Conservation (phyloP, 257 asterid genomes). For the Primulina huaijiensis region DNA sequence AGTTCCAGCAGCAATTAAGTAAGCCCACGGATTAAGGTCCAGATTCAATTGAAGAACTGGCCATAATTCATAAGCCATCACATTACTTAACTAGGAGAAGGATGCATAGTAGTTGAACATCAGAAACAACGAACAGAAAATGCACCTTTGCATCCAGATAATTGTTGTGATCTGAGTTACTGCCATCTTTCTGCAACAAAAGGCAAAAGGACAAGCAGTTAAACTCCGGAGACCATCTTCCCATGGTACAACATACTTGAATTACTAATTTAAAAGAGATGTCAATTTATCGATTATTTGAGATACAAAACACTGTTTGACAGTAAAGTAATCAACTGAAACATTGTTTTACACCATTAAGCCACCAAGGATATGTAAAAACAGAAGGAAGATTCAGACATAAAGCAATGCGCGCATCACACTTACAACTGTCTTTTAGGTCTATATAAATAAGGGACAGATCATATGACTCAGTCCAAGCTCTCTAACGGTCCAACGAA, state of each 20-base stretch:
- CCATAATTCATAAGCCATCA: neutral
- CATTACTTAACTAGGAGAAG: too few relatives aligned
- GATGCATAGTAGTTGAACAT: neutral
- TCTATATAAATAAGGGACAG: neutral
- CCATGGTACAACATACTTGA: neutral
- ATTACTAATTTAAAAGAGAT: neutral
- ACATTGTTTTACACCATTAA: neutral
- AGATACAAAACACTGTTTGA: too few relatives aligned
- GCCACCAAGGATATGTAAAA: neutral
- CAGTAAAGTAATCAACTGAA: neutral
- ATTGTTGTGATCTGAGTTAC: slow-evolving; percentile 61
- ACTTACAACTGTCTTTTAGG: neutral
- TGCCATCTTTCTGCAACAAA: slow-evolving; percentile 75
- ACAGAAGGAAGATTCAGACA: neutral
- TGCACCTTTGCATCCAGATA: slow-evolving; percentile 87
- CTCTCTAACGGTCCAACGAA: neutral
- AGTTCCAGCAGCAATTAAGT: neutral
- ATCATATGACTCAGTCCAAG: neutral
- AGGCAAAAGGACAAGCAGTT: slow-evolving; percentile 24
- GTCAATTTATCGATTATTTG: too few relatives aligned
- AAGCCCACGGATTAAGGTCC: too few relatives aligned
- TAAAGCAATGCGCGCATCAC: neutral
- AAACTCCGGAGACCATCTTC: slow-evolving; percentile 16
- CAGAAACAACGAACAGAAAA: slow-evolving; percentile 5
- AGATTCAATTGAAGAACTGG: neutral